A percentile compares a stretch with the other conserved stretches of the same genome.
Evolutionary conservation across 2,329 filamentous ascomycete species (phyloP).

Genomic region (Monilinia aucupariae): DNA sequence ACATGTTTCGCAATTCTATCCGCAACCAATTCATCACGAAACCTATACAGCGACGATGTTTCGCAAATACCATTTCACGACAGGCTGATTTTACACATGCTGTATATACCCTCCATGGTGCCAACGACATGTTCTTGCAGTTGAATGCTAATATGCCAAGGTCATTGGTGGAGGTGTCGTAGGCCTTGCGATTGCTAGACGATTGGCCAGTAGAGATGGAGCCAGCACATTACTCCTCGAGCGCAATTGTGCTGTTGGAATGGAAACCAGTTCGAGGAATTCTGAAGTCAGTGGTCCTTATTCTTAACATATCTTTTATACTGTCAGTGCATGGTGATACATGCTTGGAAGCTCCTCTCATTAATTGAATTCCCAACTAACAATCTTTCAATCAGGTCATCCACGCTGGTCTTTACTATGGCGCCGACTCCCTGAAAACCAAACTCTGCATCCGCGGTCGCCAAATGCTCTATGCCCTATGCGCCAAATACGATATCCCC

Average conservation of each 20-base stretch:
- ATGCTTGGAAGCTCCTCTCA: background rate
- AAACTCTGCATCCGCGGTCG: constrained; percentile 74
- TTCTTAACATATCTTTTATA: background rate
- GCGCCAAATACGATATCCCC: constrained; percentile 59
- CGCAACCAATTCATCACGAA: constrained; percentile 19
- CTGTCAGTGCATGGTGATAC: background rate
- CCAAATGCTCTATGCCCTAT: constrained; percentile 72
- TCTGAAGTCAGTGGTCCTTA: constrained; percentile 46
- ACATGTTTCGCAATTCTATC: constrained; percentile 22
- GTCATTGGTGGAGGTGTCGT: constrained; percentile 61
- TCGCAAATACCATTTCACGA: constrained; percentile 26
- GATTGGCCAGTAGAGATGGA: constrained; percentile 53
- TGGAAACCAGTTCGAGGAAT: constrained; percentile 66
- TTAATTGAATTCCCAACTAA: background rate
- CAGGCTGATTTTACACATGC: constrained; percentile 35
- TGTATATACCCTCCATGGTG: constrained; percentile 22
- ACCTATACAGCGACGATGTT: constrained; percentile 20
- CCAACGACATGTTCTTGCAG: background rate
- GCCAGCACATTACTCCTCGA: constrained; percentile 63
- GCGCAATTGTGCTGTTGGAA: constrained; percentile 57
- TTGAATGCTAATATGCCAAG: constrained; percentile 20
- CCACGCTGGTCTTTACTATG: constrained; percentile 76
- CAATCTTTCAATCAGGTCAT: constrained; percentile 59
- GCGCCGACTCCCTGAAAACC: constrained; percentile 69
- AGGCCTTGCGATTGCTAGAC: constrained; percentile 60